Evolutionary conservation across 2,329 filamentous ascomycete species (phyloP), one percentile per base, ranked within the genome.

Genomic region (Ascochyta clinopodiicola): DNA sequence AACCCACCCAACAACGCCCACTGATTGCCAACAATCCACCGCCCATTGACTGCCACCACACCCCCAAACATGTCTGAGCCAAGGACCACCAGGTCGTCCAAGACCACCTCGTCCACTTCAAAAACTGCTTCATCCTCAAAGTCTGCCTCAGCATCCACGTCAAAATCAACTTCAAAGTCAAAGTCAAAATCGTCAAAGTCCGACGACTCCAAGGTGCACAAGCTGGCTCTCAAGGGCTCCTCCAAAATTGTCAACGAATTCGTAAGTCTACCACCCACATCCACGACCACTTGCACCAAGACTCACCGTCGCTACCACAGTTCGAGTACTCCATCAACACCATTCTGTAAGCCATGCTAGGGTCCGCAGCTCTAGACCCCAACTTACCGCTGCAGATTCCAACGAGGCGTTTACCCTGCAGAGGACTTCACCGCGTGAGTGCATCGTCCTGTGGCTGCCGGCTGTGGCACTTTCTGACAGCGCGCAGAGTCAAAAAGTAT

Each of bases 311-410:
- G n/a, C 36, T 24, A 36, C 36, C 42, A 7, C 68, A 90, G 86
- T 99, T 99, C 73, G 92, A 99, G 82, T 99, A 96, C 78, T 97
- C 92, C 1, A 97, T 98, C 73, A 95, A 99, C 72, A 96, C 93
- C 0, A 98, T 99, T 56, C 82, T 99, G 87, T 95, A 83, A 69
- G 86, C 68, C 32, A 17, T 5, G 21, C 37, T 13, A 29, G 19
- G 38, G 38, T 48, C 53, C 27, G n/a, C 25, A 47, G 12, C 38
- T 9, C 22, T 48, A 39, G 58, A 19, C 31, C 22, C 19, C 43
- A n/a, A 51, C 68, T 69, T 39, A 69, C 58, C 63, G 56, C 34
- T 22, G 12, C 44, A 94, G 91, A 47, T 97, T 96, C 78, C 94
- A 98, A 77, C 86, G 86, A 70, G 86, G 85, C 39, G 86, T 88